Conservation (phyloP, 75 land plant species). For the Pinus tabuliformis region DNA sequence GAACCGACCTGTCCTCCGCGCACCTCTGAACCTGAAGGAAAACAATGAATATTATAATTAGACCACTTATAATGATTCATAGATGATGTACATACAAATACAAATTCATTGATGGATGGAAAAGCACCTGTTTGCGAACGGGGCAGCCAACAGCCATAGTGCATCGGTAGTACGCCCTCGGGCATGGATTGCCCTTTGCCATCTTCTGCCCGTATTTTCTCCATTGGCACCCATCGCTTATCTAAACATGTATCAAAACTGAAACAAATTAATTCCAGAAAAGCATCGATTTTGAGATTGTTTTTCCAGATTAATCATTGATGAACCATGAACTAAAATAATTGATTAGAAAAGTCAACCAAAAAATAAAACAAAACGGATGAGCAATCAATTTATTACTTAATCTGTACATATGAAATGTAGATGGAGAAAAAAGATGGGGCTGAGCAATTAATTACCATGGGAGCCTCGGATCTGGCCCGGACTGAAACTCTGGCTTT, state of each 20-base stretch:
- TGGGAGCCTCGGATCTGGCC: constrained; percentile 52
- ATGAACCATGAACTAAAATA: too few species aligned
- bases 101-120: too few species aligned
- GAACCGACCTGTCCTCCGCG: constrained; percentile 78
- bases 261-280: too few species aligned
- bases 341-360: too few species aligned
- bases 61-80: too few species aligned
- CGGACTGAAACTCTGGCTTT: constrained; percentile 61
- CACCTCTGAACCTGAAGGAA: constrained; percentile 80
- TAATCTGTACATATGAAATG: background rate
- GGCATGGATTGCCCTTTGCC: constrained; percentile 94
- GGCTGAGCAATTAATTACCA: constrained; percentile 17
- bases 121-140: constrained; percentile 79
- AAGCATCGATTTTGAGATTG: too few species aligned
- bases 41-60: background rate
- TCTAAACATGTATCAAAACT: constrained; percentile 23
- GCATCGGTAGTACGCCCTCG: constrained; percentile 89
- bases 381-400: too few species aligned
- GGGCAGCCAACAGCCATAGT: constrained; percentile 81
- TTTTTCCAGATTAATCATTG: too few species aligned
- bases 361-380: too few species aligned
- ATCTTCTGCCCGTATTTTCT: constrained; percentile 96
- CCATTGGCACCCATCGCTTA: constrained; percentile 97
- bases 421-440: background rate
- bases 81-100: too few species aligned